Conservation (phyloP, 495 filamentous ascomycete species). For the Darksidea phi region DNA sequence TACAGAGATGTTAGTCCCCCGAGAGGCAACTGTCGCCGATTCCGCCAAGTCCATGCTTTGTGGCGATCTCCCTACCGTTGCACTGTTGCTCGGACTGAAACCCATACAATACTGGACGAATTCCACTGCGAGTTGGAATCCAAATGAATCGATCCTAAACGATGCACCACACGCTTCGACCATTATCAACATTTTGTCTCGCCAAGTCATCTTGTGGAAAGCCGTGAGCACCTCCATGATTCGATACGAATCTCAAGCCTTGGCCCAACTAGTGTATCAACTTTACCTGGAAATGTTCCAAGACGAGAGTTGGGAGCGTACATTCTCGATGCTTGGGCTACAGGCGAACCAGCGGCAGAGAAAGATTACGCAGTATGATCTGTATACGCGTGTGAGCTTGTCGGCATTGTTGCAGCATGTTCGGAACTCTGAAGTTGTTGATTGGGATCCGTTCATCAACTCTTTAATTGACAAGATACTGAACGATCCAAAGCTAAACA, state of each 20-base stretch:
- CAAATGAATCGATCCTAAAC: slow-evolving; percentile 6
- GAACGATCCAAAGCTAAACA: neutral
- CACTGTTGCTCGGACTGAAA: slow-evolving; percentile 50
- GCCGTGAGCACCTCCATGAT: neutral
- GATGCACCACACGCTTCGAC: neutral
- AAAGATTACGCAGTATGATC: neutral
- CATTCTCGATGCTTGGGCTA: neutral
- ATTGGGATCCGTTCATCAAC: neutral
- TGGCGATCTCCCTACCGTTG: slow-evolving; percentile 48
- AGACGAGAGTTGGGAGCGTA: neutral
- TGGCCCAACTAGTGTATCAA: neutral
- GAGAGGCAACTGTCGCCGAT: neutral
- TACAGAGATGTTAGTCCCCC: too few species aligned
- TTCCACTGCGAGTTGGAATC: slow-evolving; percentile 4
- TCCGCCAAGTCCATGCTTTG: slow-evolving; percentile 44
- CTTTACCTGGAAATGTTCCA: slow-evolving; percentile 9
- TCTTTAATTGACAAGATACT: neutral
- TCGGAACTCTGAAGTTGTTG: neutral
- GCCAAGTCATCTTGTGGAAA: neutral
- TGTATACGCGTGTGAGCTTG: slow-evolving; percentile 7
- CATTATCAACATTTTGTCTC: neutral
- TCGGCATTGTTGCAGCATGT: neutral
- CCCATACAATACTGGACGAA: slow-evolving; percentile 55
- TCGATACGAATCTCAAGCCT: neutral
- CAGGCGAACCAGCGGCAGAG: neutral